Base-by-base conservation (phyloP, 2,329 filamentous ascomycete species). In the Beauveria australis region DNA sequence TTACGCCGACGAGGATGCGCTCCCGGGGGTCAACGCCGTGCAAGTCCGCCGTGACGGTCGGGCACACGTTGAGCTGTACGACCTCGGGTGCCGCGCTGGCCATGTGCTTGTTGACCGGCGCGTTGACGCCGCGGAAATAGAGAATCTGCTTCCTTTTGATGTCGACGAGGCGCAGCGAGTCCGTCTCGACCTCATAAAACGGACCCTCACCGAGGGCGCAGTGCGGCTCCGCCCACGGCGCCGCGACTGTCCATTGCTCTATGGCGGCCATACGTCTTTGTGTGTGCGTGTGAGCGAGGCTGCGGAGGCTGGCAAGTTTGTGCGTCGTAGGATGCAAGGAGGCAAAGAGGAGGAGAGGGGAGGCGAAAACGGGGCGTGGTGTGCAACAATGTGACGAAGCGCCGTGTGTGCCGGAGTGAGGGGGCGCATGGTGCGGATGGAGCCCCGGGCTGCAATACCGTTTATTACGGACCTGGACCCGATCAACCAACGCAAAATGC, bases 1-100 rank as follows among this genome's bases (percentile, higher is more conserved):
- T 96, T 70, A 89, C 85, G 49, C 87, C 92, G 66, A 93, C 82
- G 61, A 91, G 77, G 71, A 96, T 87, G 69, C 86, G 84, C 54
- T 89, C 78, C 53, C 70, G 72, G 3, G 83, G 78, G 69, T 86
- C 81, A 53, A 79, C 76, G 63, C 88, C 84, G 64, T 85, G 81
- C 65, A 96, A 90, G 73, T 96, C 88, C 59, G 88, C 89, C 46
- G 92, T 96, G 51, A 91, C 87, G 26, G 82, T 83, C 60, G 81
- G 74, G 28, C 78, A 77, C 64, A 77, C 76, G 70, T 82, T 78
- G 46, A 87, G 74, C 69, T 85, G 77, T 43, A 80, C 66, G 47
- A 58, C 26, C 54, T 62, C 54, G 14, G 54, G 58, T 16, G 14
- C 7, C 5, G 26, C 49, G 28, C 19, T 30, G n/a, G 37, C 54